Percentiles rank a stretch among this genome's conserved stretches.
phyloP scores from a whole-genome alignment of 1,139 yeast genomes.

The Yamadazyma mexicana region DNA sequence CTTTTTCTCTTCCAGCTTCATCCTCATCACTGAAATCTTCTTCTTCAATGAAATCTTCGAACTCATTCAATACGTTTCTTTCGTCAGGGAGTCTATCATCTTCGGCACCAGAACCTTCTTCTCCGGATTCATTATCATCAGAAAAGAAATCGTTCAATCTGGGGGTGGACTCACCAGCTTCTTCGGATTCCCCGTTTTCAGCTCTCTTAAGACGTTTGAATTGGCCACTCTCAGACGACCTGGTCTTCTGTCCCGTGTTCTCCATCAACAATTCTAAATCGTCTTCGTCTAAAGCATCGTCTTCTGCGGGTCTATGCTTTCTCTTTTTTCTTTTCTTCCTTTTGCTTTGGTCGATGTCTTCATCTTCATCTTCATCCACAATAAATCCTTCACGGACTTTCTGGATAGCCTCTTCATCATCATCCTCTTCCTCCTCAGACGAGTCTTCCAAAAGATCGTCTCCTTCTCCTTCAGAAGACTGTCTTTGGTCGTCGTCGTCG shows the following conservation, averaged over 20 bases:
- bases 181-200: constrained; percentile 29
- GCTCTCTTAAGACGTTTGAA: constrained; percentile 85
- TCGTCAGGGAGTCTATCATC: constrained; percentile 51
- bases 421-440: constrained; percentile 74
- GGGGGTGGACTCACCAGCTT: constrained; percentile 22
- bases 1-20: constrained; percentile 42
- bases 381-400: constrained; percentile 89
- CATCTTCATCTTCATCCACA: constrained; percentile 81
- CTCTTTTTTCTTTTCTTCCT: constrained; percentile 35
- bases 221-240: constrained; percentile 31
- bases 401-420: constrained; percentile 72
- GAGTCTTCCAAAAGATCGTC: constrained; percentile 56
- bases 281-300: constrained; percentile 86
- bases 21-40: constrained; percentile 95
- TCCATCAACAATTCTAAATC: constrained; percentile 90
- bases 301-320: constrained; percentile 47
- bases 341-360: constrained; percentile 30
- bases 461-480: constrained; percentile 36
- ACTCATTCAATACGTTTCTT: constrained; percentile 65
- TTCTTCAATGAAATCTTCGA: constrained; percentile 96
- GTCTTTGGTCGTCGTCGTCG: constrained; percentile 23
- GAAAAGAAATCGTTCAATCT: constrained; percentile 81
- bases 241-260: constrained; percentile 70
- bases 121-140: constrained; percentile 69
- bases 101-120: constrained; percentile 42